Base-by-base conservation (phyloP, 1,139 yeast genomes). In the Williopsis jadinii region DNA sequence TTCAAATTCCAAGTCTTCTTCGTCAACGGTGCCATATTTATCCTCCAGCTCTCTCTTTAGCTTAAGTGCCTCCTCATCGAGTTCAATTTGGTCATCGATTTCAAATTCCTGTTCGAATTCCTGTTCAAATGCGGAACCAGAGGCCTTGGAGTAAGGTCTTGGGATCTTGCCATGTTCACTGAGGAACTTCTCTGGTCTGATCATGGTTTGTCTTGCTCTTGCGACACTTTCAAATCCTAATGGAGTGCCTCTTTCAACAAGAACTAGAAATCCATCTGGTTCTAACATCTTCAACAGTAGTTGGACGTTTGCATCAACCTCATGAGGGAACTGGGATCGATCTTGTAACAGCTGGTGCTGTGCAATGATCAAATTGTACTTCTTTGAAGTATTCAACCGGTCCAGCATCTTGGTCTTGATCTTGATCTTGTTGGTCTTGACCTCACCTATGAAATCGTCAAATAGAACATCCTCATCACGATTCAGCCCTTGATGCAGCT, bases 231-330 rank as follows among this genome's bases (percentile, higher is more conserved):
- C 97, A 57, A 87, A 87, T 0, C 97, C 97, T 31, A 80, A 61
- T 0, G 97, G 86, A 43, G 84, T 86, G 2, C 98, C 98, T 50
- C 97, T 71, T 63, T 92, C 97, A 3, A 90, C 66, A 8, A 92
- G 61, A 1, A 87, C 79, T 14, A 90, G 62, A 45, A 81, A 80
- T 0, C 97, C 98, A 11, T 77, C 77, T 0, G 95, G 95, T 11
- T 77, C 72, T 36, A 88, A 63, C 28, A 84, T 63, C 14, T 71
- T 68, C 29, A 87, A 66, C 35, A 84, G 67, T 50, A 73, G 71
- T 44, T 80, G 76, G n/a, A 85, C 56, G 46, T 75, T 81, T 28
- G 72, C 71, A 58, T 87, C 97, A 8, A 86, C 80, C 49, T 86
- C 83, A 28, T 71, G 67, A 0, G 94, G 92, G 54, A 84, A 86